phyloP scores from a whole-genome alignment of 345 rosid species.

The Lepidium sativum region DNA sequence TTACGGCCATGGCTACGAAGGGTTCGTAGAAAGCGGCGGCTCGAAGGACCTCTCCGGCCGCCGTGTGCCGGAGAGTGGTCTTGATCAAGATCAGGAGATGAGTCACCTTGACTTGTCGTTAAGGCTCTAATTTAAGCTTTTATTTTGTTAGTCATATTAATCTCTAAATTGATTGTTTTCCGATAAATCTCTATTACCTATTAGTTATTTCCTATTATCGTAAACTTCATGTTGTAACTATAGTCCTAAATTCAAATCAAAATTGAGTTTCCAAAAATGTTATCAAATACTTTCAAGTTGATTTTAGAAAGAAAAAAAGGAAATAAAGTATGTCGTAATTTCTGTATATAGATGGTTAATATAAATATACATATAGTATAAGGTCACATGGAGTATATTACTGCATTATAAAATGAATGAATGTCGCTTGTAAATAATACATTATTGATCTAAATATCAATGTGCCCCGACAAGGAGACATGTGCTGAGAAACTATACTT shows the following conservation, averaged over 20 bases:
- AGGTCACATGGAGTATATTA: not conserved
- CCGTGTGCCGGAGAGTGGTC: constrained; percentile 33
- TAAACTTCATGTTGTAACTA: constrained; percentile 10
- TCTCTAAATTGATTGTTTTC: not conserved
- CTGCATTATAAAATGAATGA: constrained; percentile 20
- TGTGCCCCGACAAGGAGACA: constrained; percentile 38
- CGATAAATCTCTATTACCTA: not conserved
- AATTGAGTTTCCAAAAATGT: not conserved
- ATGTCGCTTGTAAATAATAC: constrained; percentile 23
- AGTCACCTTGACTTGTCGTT: constrained; percentile 72
- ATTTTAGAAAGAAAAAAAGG: not conserved
- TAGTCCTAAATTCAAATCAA: constrained; percentile 14
- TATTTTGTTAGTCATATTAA: constrained; percentile 12
- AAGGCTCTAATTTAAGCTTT: constrained; percentile 41
- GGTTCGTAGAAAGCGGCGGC: constrained; percentile 31
- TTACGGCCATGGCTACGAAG: constrained; percentile 36
- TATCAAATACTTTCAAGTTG: not conserved
- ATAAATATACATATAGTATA: not conserved
- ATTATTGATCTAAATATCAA: constrained; percentile 23
- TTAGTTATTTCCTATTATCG: not conserved
- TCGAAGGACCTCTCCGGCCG: constrained; percentile 27
- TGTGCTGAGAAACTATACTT: constrained; percentile 23
- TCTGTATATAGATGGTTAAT: not conserved
- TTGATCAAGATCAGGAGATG: constrained; percentile 60
- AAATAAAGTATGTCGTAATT: not conserved